Evolutionary conservation across 306 rosid genomes (phyloP).

Genomic region (Canavalia gladiata): DNA sequence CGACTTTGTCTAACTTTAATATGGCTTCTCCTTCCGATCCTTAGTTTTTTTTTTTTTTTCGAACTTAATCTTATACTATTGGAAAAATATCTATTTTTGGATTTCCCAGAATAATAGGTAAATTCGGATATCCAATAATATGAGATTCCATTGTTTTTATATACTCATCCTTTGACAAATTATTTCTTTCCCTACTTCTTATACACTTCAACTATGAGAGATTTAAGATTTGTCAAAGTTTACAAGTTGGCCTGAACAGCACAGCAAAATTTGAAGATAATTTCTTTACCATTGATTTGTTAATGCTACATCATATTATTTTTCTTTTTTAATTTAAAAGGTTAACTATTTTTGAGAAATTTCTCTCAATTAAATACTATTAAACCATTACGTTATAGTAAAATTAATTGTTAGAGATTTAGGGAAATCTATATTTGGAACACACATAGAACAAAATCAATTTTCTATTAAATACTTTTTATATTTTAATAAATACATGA

Average conservation of each 20-base stretch:
- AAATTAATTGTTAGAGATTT: background rate
- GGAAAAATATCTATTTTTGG: background rate
- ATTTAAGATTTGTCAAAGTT: background rate
- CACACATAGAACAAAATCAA: background rate
- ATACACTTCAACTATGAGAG: background rate
- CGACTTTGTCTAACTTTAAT: background rate
- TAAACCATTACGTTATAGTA: background rate
- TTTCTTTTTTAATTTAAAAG: background rate
- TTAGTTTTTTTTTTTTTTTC: background rate
- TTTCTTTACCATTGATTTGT: slow-evolving; percentile 1
- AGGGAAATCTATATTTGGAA: background rate
- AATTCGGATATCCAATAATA: background rate
- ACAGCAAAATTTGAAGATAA: background rate
- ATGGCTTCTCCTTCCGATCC: too few relatives aligned
- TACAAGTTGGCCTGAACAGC: background rate
- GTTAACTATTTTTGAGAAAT: background rate
- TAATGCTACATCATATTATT: background rate
- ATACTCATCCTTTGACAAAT: background rate
- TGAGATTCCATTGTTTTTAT: background rate
- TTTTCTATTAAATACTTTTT: background rate
- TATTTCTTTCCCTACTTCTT: background rate
- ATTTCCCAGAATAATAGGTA: background rate
- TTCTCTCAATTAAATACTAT: background rate
- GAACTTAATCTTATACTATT: background rate
- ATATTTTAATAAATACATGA: background rate